Base-by-base conservation (phyloP, 441 rosid genomes). In the Brassica balearica region DNA sequence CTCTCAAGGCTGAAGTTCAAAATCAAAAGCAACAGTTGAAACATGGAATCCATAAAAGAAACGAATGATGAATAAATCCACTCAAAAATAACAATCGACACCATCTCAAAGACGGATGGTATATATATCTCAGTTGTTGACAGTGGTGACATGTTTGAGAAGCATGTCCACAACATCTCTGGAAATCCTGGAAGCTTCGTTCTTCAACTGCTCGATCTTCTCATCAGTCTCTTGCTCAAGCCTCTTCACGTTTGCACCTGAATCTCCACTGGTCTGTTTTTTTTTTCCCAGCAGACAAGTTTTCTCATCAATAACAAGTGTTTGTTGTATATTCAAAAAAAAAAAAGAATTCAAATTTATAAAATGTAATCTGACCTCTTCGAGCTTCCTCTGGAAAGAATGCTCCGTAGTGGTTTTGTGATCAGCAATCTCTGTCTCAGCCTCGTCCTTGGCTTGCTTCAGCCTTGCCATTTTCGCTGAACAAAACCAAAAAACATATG, bases 241-340 rank as follows among this genome's bases (percentile, higher is more conserved):
- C 85, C 98, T 82, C 91, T 91, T 91, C 83, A 93, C 98, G 62
- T 89, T 95, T 17, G 96, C 95, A 65, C 99, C 96, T 0, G 93
- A 92, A 75, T 89, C 93, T 19, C 94, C 96, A 65, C 90, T 89
- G 12, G 87, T 87, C 94, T 92, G 91, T 79, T 41, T 78, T 9
- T 73, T 48, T 76, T 10, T 73, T 61, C 20, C 15, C 48, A 38
- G 46, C 12, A 65, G 17, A 20, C 53, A 72, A 46, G 36, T 12
- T 41, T 8, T 25, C 19, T 65, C 77, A 66, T 78, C 41, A 43
- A 9, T 20, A 72, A 77, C 10, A 36, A 41, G 15, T 46, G 53
- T 46, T 9, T 41, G 29, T 36, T 36, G 32, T 12, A 60, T 20
- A 53, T 15, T 9, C n/a, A 60, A 48, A 60, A 68, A 53, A 62